These are phyloP conservation scores for Penicillium sp. DNA, from an alignment of 2,329 filamentous ascomycete genomes.

Conservation along the genomic window DNA sequence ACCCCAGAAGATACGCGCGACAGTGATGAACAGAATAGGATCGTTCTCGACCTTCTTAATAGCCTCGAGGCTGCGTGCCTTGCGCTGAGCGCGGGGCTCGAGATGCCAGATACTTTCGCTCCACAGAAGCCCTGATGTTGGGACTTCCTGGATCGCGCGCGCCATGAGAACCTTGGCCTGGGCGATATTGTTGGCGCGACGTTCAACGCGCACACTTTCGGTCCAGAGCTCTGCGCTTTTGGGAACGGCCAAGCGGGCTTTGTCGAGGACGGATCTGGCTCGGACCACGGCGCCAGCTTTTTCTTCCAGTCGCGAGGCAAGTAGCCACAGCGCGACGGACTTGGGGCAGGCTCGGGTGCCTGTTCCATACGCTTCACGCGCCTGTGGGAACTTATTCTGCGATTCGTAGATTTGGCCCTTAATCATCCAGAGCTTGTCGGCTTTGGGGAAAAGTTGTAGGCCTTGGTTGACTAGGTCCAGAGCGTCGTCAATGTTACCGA, in stretches of 20 bases:
- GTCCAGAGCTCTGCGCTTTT: conserved; percentile 84
- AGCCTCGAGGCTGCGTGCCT: conserved; percentile 84
- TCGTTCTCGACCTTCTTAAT: conserved; percentile 97
- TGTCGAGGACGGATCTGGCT: conserved; percentile 88
- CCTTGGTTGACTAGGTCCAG: conserved; percentile 85
- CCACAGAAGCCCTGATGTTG: conserved; percentile 84
- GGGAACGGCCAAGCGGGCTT: conserved; percentile 81
- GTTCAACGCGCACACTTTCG: conserved; percentile 90
- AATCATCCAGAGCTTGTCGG: conserved; percentile 94
- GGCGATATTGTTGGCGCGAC: conserved; percentile 74
- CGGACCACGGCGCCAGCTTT: conserved; percentile 79
- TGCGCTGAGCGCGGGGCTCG: conserved; percentile 86
- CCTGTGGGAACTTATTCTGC: conserved; percentile 73
- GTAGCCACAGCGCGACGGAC: conserved; percentile 83
- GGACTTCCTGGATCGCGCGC: conserved; percentile 85
- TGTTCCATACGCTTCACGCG: conserved; percentile 82
- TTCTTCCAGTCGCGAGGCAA: conserved; percentile 87
- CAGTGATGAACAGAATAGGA: conserved; percentile 80
- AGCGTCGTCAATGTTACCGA: conserved; percentile 74
- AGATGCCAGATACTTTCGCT: conserved; percentile 94
- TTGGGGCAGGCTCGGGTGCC: conserved; percentile 84
- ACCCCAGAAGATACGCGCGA: conserved; percentile 93
- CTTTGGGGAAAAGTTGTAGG: conserved; percentile 78
- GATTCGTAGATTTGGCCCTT: conserved; percentile 97
- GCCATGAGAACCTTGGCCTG: conserved; percentile 94